Evolutionary conservation across 2,329 filamentous ascomycete genomes (phyloP), one percentile per base, ranked within the genome.

Genomic region (Neonectria coccinea): DNA sequence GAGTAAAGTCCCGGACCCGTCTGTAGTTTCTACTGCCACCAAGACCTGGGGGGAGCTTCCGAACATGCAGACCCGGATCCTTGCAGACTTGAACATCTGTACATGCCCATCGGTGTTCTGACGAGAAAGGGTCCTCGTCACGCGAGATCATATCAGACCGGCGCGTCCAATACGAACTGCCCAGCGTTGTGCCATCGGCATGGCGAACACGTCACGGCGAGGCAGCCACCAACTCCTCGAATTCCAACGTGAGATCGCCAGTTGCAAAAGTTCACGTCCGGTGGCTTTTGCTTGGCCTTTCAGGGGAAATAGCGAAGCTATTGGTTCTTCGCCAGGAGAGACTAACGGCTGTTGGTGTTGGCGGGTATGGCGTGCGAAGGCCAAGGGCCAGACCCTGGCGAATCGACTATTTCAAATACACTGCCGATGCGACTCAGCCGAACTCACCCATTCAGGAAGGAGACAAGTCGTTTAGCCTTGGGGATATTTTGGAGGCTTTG

Each of bases 331-430:
- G 39, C 18, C 27, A 12, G 16, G 45, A 33, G 31, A 57, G 51
- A 4, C 61, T 64, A 64, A 64, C 61, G 61, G 61, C 25, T 59
- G 44, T 51, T 58, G 56, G 56, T 36, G 51, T 50, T 64, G 61
- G 61, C 55, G 36, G 61, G 33, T 39, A 64, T 64, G 56, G 56
- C 61, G 61, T 64, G 61, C 61, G 59, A 62, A 31, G 36, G 47
- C 59, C 59, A 56, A 62, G 53, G 18, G 4, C 29, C 27, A 33
- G 14, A 33, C 51, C 44, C 55, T 45, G 31, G 50, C 31, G 42
- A 8, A 41, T 29, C 39, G 48, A 41, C 42, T 58, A 58, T 55
- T 63, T 62, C 16, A 42, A 58, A 39, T 48, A 33, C 44, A 25
- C 54, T 29, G 22, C 22, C 18, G 20, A 11, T 22, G 33, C 51